Evolutionary conservation across 2,329 filamentous ascomycete genomes (phyloP).

Genomic region (Lasiodiplodia gonubiensis): DNA sequence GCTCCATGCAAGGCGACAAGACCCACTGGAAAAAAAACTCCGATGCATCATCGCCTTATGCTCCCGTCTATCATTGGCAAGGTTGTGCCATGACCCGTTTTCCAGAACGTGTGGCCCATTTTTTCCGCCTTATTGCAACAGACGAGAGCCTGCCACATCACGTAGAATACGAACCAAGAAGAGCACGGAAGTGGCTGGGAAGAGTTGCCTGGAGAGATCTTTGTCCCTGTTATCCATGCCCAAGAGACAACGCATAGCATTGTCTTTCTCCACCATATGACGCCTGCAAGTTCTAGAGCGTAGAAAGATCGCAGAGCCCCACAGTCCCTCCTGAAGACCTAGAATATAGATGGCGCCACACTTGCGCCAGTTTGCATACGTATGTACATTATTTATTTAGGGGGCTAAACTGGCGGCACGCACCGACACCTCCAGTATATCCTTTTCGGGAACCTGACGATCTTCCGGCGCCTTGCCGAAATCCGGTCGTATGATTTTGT

Average conservation of each 20-base stretch:
- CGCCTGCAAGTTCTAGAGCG: slow-evolving; percentile 11
- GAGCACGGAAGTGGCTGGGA: slow-evolving; percentile 7
- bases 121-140: neutral
- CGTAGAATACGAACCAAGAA: neutral
- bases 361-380: neutral
- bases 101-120: neutral
- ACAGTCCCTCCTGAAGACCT: neutral
- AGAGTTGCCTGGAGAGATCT: neutral
- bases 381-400: slow-evolving; percentile 1
- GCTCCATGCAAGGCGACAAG: slow-evolving; percentile 3
- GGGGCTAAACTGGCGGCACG: neutral
- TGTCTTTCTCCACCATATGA: slow-evolving; percentile 19
- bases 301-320: slow-evolving; percentile 12
- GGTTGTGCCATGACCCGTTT: neutral
- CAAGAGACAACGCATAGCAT: slow-evolving; percentile 6
- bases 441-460: slow-evolving; percentile 6
- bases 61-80: neutral
- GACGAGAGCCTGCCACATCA: neutral
- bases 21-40: slow-evolving; percentile 23
- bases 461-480: slow-evolving; percentile 14
- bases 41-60: slow-evolving; percentile 11
- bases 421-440: neutral
- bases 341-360: neutral
- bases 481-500: slow-evolving; percentile 17
- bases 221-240: slow-evolving; percentile 1